Evolutionary conservation across 106 monocot species (phyloP), one percentile per base, ranked within the genome.

Genomic region (Allium cepa): DNA sequence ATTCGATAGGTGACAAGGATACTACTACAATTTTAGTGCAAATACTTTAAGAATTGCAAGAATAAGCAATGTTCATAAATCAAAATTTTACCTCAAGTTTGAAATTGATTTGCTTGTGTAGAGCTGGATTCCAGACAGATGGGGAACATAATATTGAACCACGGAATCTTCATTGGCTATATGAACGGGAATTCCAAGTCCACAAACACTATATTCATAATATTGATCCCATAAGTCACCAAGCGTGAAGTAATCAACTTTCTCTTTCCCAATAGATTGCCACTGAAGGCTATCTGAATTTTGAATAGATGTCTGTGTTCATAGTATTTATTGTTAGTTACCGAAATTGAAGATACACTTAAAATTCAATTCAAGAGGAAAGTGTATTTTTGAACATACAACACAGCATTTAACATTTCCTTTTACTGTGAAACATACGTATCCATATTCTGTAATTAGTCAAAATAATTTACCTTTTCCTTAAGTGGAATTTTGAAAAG

Each of bases 201-300:
- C 85, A 59, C 71, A 85, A 17, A 62, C 85, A 47, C 85, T 85
- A 81, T 76, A 85, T 59, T 85, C 85, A 26, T 81, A 75, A 26
- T 81, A 85, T 46, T 66, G 72, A 18, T 85, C 81, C 85, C 85
- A 85, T 50, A 85, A 76, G n/a, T 85, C 78, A 47, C 75, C 76
- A 46, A 85, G 85, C 50, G 60, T 65, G 53, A 81, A 81, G 53
- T 46, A 81, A n/a, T 70, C 56, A 17, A 74, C 26, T 14, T 11
- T 56, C 58, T 74, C 73, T 46, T 69, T 69, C 50, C 49, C 69
- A 28, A 69, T 17, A 36, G 45, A 56, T 17, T 55, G 47, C 71
- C 71, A 71, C 69, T 70, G 58, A 50, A 47, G 50, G 48, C 56
- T 73, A 5, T 36, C 36, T 13, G 46, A 51, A 45, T 77, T 77